Conservation (phyloP, 2,329 filamentous ascomycete species). For the Sporothrix variecibatus region DNA sequence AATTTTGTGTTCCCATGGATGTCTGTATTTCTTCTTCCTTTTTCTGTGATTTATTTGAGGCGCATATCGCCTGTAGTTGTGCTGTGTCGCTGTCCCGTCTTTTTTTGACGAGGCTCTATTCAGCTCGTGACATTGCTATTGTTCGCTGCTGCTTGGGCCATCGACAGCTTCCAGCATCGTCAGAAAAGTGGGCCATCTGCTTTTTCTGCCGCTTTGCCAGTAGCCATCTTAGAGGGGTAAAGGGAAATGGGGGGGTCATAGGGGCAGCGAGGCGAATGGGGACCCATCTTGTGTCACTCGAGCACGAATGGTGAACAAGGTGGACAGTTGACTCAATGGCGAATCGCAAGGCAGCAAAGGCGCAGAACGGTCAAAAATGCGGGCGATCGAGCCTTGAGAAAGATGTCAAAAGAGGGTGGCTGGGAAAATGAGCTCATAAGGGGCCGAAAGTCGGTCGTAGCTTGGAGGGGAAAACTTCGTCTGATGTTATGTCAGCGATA, state of each 20-base stretch:
- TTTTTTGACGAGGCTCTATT: constrained; percentile 10
- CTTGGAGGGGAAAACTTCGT: not conserved
- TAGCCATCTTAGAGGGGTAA: not conserved
- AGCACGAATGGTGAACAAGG: constrained; percentile 2
- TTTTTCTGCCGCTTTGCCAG: not conserved
- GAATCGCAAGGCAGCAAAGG: not conserved
- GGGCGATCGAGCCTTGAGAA: not conserved
- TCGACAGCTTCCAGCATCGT: not conserved
- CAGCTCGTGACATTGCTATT: constrained; percentile 12
- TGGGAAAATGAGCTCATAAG: constrained; percentile 5
- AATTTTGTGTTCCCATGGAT: not conserved
- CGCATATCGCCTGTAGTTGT: not conserved
- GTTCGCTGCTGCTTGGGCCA: not conserved
- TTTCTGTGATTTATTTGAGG: not conserved
- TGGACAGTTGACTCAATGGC: not conserved
- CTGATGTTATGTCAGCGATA: constrained; percentile 11
- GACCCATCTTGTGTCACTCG: constrained; percentile 10
- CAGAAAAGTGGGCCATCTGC: not conserved
- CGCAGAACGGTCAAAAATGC: not conserved
- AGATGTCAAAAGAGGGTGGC: not conserved
- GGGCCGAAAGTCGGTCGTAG: not conserved
- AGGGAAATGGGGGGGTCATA: not conserved
- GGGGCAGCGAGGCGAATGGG: not conserved
- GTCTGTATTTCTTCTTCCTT: not conserved
- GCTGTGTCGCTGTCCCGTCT: not conserved